Percentiles rank a stretch among this genome's conserved stretches.
Evolutionary conservation across 108 stramenopile genomes (phyloP).

Genomic region (Cyclotella atomus): DNA sequence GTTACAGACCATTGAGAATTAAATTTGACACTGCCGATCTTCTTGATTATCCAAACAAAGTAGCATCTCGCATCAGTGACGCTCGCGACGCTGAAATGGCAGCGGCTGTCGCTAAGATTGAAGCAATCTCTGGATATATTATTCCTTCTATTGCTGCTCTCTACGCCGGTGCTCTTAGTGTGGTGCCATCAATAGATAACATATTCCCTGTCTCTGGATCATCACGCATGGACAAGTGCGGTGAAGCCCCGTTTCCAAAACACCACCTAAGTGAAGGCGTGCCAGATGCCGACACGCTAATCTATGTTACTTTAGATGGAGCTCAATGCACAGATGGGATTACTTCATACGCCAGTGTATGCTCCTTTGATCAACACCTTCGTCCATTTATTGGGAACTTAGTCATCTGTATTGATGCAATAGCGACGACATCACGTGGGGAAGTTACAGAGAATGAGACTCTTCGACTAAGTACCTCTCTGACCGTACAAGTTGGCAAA

Average conservation of each 20-base stretch:
- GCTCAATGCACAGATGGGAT: conserved; percentile 43
- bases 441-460: conserved; percentile 60
- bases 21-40: conserved; percentile 37
- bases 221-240: conserved; percentile 26
- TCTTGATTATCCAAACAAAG: conserved; percentile 12
- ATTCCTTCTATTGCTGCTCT: conserved; percentile 39
- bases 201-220: conserved; percentile 21
- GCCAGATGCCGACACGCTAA: conserved; percentile 66
- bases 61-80: not conserved
- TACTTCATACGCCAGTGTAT: conserved; percentile 35
- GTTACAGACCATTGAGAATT: conserved; percentile 42
- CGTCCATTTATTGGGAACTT: conserved; percentile 81
- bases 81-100: conserved; percentile 8
- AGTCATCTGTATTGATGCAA: conserved; percentile 72
- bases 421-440: conserved; percentile 71
- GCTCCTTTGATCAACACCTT: conserved; percentile 65
- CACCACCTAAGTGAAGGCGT: conserved; percentile 74
- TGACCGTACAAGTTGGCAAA: conserved; percentile 52
- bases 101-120: conserved; percentile 49
- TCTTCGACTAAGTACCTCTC: conserved; percentile 30
- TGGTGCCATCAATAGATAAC: conserved; percentile 28
- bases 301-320: conserved; percentile 78
- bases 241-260: conserved; percentile 53
- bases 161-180: conserved; percentile 44
- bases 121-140: conserved; percentile 48